phyloP scores from a whole-genome alignment of 148 eudicot genomes.

The Talinum fruticosum region DNA sequence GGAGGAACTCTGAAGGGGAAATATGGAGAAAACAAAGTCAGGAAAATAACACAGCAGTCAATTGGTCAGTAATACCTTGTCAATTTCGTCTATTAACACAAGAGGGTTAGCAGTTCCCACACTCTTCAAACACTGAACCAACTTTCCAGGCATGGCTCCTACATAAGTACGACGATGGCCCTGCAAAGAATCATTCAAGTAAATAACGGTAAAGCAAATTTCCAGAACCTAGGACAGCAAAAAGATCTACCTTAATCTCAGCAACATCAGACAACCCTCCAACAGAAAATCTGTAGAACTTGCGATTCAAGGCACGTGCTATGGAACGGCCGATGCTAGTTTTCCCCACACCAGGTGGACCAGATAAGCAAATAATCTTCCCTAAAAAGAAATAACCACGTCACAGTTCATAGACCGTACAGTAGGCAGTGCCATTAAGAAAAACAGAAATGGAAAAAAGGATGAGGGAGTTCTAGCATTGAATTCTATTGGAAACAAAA shows the following conservation, averaged over 20 bases:
- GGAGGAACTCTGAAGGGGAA: not conserved
- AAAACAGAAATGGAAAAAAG: not conserved
- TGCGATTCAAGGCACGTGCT: conserved; percentile 97
- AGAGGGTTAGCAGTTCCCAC: conserved; percentile 98
- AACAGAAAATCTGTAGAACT: conserved; percentile 93
- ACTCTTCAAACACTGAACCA: conserved; percentile 93
- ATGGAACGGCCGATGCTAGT: conserved; percentile 99
- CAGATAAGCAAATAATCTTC: conserved; percentile 89
- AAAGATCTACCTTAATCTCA: conserved; percentile 75
- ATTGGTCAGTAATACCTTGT: conserved; percentile 78
- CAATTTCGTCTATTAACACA: conserved; percentile 95
- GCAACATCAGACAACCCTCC: conserved; percentile 99
- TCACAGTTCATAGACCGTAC: not conserved
- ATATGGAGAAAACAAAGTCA: not conserved
- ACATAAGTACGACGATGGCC: conserved; percentile 99
- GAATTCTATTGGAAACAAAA: not conserved
- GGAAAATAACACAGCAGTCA: not conserved
- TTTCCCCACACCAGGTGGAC: conserved; percentile 99
- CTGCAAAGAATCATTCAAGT: conserved; percentile 39
- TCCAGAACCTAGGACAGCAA: not conserved
- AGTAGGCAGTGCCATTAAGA: not conserved
- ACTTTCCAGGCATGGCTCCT: conserved; percentile 99
- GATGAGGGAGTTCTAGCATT: not conserved
- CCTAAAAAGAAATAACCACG: conserved; percentile 35
- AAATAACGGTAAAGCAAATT: not conserved